Evolutionary conservation across 78 protist genomes (phyloP).

Genomic region (Isochrysis galbana): DNA sequence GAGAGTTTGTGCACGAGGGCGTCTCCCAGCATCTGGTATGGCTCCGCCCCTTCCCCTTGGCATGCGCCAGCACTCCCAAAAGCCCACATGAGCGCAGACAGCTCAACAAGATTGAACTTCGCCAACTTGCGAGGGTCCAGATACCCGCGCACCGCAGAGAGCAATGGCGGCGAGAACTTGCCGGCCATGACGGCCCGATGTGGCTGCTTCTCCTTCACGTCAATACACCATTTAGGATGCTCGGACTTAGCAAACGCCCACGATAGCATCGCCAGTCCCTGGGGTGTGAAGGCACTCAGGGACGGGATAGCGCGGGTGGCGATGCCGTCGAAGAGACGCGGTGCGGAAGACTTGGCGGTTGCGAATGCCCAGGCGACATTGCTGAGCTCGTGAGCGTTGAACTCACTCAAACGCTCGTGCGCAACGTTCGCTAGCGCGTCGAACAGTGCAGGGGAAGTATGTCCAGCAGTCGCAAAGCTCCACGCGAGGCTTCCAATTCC

Average conservation of each 20-base stretch:
- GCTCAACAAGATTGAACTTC: not conserved
- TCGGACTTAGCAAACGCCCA: not conserved
- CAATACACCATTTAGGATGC: not conserved
- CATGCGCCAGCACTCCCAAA: not conserved
- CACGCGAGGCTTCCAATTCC: not conserved
- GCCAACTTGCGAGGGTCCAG: not conserved
- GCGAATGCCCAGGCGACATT: not conserved
- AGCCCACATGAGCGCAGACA: not conserved
- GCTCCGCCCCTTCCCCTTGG: not conserved
- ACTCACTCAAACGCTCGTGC: not conserved
- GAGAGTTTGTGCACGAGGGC: not conserved
- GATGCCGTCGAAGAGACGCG: too few relatives aligned
- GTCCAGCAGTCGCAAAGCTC: not conserved
- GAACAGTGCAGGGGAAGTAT: not conserved
- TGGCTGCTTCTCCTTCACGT: not conserved
- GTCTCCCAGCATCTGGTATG: not conserved
- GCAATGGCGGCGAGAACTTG: not conserved
- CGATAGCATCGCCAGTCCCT: not conserved
- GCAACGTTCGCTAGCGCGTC: not conserved
- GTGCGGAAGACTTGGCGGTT: too few relatives aligned
- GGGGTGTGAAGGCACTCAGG: not conserved
- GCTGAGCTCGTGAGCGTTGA: not conserved
- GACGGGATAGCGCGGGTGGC: too few relatives aligned
- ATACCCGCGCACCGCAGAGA: not conserved
- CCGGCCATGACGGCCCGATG: not conserved